A percentile compares a stretch with the other conserved stretches of the same genome.
Evolutionary conservation across 495 filamentous ascomycete genomes (phyloP).

Genomic region (Penicillium odoratum): DNA sequence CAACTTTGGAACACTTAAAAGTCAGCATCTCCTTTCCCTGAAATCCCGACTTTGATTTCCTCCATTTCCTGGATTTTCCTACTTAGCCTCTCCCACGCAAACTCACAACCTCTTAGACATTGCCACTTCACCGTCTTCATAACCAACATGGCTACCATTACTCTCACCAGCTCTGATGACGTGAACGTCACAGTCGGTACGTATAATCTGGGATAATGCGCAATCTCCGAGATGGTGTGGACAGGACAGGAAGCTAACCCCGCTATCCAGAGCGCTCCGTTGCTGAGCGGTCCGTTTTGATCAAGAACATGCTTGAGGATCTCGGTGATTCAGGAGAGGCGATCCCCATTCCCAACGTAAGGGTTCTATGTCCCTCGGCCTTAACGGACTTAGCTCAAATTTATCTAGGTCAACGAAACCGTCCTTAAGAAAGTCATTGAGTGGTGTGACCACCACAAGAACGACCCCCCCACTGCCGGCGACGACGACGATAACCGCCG

Average conservation of each 20-base stretch:
- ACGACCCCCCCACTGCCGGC: slow-evolving; percentile 75
- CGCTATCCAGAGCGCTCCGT: slow-evolving; percentile 66
- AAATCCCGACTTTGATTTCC: no score
- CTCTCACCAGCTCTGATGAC: slow-evolving; percentile 58
- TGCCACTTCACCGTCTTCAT: slow-evolving; percentile 2
- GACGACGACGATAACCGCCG: slow-evolving; percentile 94
- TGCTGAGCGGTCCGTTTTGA: slow-evolving; percentile 87
- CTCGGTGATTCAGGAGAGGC: slow-evolving; percentile 68
- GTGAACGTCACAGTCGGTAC: slow-evolving; percentile 56
- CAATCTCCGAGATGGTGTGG: background rate
- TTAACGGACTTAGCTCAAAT: slow-evolving; percentile 1
- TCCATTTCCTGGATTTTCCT: no score
- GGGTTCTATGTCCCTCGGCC: slow-evolving; percentile 16
- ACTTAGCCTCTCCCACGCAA: background rate
- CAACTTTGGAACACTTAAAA: background rate
- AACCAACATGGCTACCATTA: slow-evolving; percentile 36
- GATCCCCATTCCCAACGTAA: slow-evolving; percentile 87
- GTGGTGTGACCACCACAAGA: slow-evolving; percentile 94
- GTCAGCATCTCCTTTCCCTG: background rate
- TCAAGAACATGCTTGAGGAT: slow-evolving; percentile 98
- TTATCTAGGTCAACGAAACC: slow-evolving; percentile 78
- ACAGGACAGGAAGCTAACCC: slow-evolving; percentile 18
- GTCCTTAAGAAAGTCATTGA: slow-evolving; percentile 95
- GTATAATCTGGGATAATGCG: slow-evolving; percentile 17
- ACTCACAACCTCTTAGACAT: background rate